phyloP scores from a whole-genome alignment of 169 alveolate species.

The Blepharisma undulans region DNA sequence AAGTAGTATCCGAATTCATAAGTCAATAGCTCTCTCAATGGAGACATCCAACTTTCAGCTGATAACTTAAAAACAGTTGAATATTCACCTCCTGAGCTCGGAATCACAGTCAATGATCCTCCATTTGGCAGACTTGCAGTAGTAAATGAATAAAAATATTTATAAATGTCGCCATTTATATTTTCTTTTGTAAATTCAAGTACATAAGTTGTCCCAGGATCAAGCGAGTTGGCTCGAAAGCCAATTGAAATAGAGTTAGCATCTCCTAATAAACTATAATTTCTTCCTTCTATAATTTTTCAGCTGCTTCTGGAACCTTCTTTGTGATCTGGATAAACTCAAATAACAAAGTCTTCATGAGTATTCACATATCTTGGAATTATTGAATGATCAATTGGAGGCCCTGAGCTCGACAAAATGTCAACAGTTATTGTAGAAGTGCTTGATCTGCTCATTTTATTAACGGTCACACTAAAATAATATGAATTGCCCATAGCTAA shows the following conservation, averaged over 20 bases:
- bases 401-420: too few species aligned
- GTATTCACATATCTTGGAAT: too few species aligned
- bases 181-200: not conserved
- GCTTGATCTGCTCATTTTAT: too few species aligned
- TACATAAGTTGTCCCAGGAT: not conserved
- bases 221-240: not conserved
- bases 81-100: not conserved
- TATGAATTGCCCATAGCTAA: too few species aligned
- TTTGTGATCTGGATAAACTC: too few species aligned
- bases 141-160: not conserved
- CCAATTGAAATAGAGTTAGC: not conserved
- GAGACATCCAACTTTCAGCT: not conserved
- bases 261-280: not conserved
- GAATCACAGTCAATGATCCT: not conserved
- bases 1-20: constrained; percentile 33
- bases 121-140: not conserved
- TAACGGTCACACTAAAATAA: too few species aligned
- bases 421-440: too few species aligned
- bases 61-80: not conserved
- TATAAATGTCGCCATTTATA: not conserved
- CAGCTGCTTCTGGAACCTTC: not conserved
- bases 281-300: not conserved
- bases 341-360: too few species aligned
- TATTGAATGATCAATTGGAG: too few species aligned
- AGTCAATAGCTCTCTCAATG: not conserved